Conservation (phyloP, 495 filamentous ascomycete species). For the Amniculicola lignicola region DNA sequence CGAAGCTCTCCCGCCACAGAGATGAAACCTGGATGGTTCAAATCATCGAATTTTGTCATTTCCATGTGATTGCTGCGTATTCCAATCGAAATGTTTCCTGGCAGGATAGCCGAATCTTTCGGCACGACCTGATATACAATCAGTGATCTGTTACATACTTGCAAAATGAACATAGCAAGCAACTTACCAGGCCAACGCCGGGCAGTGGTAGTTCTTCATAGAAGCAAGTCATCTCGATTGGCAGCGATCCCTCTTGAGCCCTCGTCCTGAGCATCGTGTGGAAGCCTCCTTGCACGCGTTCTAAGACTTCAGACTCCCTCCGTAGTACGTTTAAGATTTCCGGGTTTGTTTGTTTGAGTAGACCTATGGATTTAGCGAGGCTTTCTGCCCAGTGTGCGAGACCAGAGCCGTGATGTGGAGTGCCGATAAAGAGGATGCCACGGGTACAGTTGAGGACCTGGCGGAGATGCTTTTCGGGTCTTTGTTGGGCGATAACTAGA, state of each 20-base stretch:
- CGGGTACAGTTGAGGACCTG: neutral
- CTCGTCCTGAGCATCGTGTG: constrained; percentile 38
- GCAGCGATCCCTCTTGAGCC: constrained; percentile 9
- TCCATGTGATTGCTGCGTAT: constrained; percentile 47
- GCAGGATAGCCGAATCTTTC: constrained; percentile 44
- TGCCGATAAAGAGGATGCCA: constrained; percentile 15
- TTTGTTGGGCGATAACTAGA: neutral
- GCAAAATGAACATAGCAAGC: neutral
- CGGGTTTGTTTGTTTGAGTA: constrained; percentile 23
- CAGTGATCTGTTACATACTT: no score
- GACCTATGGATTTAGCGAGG: constrained; percentile 22
- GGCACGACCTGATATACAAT: constrained; percentile 39
- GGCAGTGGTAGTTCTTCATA: constrained; percentile 34
- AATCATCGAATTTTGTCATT: constrained; percentile 43
- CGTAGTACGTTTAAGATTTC: constrained; percentile 20
- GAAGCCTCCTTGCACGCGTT: constrained; percentile 43
- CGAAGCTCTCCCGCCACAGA: constrained; percentile 34
- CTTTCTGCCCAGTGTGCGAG: constrained; percentile 16
- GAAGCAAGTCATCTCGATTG: constrained; percentile 41
- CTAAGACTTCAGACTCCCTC: constrained; percentile 39
- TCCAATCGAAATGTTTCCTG: constrained; percentile 40
- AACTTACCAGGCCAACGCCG: constrained; percentile 23
- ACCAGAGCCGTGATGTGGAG: constrained; percentile 13
- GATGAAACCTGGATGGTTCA: constrained; percentile 38
- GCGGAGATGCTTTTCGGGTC: constrained; percentile 1